Base-by-base conservation (phyloP, 768 basidiomycete species). In the Xerocomus spinulosus region DNA sequence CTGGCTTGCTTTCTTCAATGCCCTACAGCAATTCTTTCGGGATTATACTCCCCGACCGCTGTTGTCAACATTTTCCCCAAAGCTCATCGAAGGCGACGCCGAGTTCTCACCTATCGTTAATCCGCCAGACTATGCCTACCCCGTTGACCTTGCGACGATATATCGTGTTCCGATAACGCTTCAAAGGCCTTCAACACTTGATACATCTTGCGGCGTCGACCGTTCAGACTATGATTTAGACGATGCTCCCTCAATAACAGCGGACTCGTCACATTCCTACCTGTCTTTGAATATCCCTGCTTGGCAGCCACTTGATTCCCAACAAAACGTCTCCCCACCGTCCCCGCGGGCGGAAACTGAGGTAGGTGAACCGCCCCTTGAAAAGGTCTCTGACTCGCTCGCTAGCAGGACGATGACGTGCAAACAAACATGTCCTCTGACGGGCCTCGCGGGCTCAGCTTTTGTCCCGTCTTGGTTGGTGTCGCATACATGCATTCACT, bases 381-480 rank as follows among this genome's bases (percentile, higher is more conserved):
- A 14, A 17, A 20, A 12, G 2, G 8, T 37, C 14, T 48, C 41
- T 50, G 21, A 60, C 50, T 30, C 18, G 4, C 13, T 21, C 3
- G 4, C 5, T 9, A 25, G 15, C 18, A 59, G 58, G 47, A 44
- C 10, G 26, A 44, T 2, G 3, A 33, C 18, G 24, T 23, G n/a
- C 29, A 35, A 39, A 49, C 23, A 2, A 41, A 33, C 10, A 17
- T 59, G 32, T 30, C 17, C n/a, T 18, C 37, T 8, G 46, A 58
- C 7, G 36, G 33, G 7, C 20, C 49, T 8, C 55, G 44, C 21
- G 49, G 55, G 47, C 38, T 58, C 23, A 59, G 59, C 44, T 61
- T 59, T 35, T 61, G 58, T 40, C 58, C 58, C 9, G 35, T 57
- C 38, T 7, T 57, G 34, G 42, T 32, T 14, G 41, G 46, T 15